Conservation (phyloP, 352 stramenopile genomes). For the Phytophthora fragariae region DNA sequence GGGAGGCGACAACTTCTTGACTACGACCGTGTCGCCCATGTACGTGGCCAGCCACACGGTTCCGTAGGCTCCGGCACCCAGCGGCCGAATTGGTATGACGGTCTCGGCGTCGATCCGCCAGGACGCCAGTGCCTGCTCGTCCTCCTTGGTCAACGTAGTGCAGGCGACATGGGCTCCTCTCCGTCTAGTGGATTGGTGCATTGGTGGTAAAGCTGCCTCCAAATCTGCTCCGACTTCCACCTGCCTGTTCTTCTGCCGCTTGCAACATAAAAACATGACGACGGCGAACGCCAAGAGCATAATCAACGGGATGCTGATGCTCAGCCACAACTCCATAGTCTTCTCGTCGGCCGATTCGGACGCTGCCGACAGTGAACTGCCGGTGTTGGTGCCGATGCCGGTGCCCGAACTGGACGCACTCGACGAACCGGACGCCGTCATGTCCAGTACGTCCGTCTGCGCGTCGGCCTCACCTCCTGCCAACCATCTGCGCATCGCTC, state of each 20-base stretch:
- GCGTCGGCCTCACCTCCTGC: constrained; percentile 21
- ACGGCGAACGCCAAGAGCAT: constrained; percentile 30
- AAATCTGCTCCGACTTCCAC: constrained; percentile 1
- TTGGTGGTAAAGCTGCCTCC: constrained; percentile 10
- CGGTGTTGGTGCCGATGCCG: background rate
- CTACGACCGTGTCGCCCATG: constrained; percentile 49
- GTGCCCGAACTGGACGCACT: background rate
- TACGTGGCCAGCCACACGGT: constrained; percentile 67
- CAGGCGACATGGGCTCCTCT: constrained; percentile 1
- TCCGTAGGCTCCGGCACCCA: constrained; percentile 50
- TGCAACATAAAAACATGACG: constrained; percentile 40
- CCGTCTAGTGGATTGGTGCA: constrained; percentile 16
- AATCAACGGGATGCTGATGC: constrained; percentile 41
- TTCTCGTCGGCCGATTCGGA: constrained; percentile 15
- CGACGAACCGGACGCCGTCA: background rate
- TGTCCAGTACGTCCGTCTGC: background rate
- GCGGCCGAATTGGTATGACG: constrained; percentile 42
- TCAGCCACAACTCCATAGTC: constrained; percentile 37
- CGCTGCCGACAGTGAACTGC: background rate
- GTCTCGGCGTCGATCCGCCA: constrained; percentile 58
- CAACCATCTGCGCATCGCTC: constrained; percentile 35
- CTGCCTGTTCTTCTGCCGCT: constrained; percentile 14
- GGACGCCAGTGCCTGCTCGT: constrained; percentile 64
- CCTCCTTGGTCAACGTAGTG: constrained; percentile 31
- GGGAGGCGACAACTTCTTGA: constrained; percentile 57